Percentiles rank a stretch among this genome's conserved stretches.
Evolutionary conservation across 2,329 filamentous ascomycete genomes (phyloP).

Genomic region (Fusarium nurragi): DNA sequence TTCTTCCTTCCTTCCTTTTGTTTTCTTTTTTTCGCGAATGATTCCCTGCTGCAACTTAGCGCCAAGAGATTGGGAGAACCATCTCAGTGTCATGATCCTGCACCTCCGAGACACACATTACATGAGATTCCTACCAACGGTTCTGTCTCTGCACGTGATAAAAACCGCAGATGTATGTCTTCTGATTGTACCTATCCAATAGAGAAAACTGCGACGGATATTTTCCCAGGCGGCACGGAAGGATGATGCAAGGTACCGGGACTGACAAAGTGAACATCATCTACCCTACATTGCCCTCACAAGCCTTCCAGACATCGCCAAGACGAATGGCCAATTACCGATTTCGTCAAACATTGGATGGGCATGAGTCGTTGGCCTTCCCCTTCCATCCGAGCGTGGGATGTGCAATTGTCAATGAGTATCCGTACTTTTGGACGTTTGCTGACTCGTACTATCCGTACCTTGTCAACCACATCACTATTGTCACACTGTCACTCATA

Average conservation of each 20-base stretch:
- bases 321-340: not conserved
- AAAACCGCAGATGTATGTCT: not conserved
- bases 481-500: too few relatives aligned
- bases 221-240: not conserved
- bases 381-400: not conserved
- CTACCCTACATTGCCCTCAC: conserved; percentile 16
- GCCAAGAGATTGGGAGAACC: not conserved
- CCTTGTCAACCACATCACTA: too few relatives aligned
- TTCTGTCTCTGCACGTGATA: not conserved
- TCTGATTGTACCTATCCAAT: not conserved
- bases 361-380: not conserved
- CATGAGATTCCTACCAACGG: not conserved
- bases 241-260: conserved; percentile 17
- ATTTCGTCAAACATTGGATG: too few relatives aligned
- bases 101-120: conserved; percentile 21
- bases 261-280: not conserved
- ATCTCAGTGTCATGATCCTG: conserved; percentile 8
- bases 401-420: not conserved
- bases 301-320: not conserved
- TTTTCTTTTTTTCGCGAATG: not conserved
- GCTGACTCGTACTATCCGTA: not conserved
- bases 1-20: not conserved
- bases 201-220: not conserved
- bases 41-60: not conserved
- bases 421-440: not conserved